A percentile compares a stretch with the other conserved stretches of the same genome.
Evolutionary conservation across 805 yeast species (phyloP).

Genomic region (Yamadazyma laniorum): DNA sequence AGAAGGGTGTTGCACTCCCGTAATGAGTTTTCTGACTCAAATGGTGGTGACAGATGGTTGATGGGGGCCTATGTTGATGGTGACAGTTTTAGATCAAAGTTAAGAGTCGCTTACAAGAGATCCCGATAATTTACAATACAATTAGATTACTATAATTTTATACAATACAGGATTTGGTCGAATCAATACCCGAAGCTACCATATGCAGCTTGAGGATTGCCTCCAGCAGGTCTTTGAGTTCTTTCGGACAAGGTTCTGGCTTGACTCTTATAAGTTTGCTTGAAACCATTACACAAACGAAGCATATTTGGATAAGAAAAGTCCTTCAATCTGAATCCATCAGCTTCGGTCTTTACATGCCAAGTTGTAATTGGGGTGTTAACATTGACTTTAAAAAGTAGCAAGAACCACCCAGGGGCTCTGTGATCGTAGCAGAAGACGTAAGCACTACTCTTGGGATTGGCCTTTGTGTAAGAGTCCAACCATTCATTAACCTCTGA

Average conservation of each 20-base stretch:
- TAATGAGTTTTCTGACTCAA: constrained; percentile 37
- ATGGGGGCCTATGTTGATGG: constrained; percentile 76
- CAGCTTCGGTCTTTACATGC: constrained; percentile 88
- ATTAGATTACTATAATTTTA: constrained; percentile 1
- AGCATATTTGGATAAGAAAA: constrained; percentile 88
- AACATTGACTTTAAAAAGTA: constrained; percentile 80
- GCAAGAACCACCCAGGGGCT: constrained; percentile 89
- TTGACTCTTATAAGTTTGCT: constrained; percentile 48
- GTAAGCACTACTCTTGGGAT: constrained; percentile 85
- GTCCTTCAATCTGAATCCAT: constrained; percentile 77
- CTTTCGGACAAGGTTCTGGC: constrained; percentile 14
- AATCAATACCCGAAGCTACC: constrained; percentile 8
- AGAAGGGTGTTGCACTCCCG: constrained; percentile 71
- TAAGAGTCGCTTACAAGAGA: constrained; percentile 31
- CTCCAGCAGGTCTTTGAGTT: background rate
- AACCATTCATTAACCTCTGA: constrained; percentile 84
- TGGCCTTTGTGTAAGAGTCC: constrained; percentile 85
- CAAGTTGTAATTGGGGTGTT: constrained; percentile 70
- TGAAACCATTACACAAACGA: constrained; percentile 91
- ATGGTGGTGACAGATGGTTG: constrained; percentile 60
- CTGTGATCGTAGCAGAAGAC: constrained; percentile 88
- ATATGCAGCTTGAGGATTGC: constrained; percentile 10
- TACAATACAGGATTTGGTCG: constrained; percentile 5
- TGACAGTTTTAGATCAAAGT: constrained; percentile 64
- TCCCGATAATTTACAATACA: constrained; percentile 1